Evolutionary conservation across 2,329 filamentous ascomycete genomes (phyloP).

Genomic region (Trichoderma hamatum): DNA sequence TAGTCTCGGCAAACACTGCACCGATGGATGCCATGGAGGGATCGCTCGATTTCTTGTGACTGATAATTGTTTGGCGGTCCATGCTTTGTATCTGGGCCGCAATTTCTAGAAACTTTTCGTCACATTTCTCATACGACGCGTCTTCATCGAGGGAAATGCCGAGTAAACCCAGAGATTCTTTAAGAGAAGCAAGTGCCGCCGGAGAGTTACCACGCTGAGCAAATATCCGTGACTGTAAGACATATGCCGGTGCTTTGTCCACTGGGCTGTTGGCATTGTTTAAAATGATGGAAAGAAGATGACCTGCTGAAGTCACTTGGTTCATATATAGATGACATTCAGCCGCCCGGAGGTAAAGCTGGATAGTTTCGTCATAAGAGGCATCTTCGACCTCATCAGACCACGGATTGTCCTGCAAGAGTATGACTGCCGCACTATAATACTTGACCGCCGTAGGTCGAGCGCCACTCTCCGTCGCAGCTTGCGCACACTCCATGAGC

Average conservation of each 20-base stretch:
- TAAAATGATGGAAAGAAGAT: conserved; percentile 72
- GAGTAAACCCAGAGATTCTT: conserved; percentile 70
- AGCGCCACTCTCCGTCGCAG: conserved; percentile 79
- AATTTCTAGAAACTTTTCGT: conserved; percentile 69
- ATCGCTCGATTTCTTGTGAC: conserved; percentile 50
- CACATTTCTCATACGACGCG: conserved; percentile 75
- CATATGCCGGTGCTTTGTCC: conserved; percentile 82
- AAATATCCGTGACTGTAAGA: conserved; percentile 78
- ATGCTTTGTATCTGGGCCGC: conserved; percentile 62
- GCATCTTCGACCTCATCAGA: conserved; percentile 68
- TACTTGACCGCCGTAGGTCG: conserved; percentile 81
- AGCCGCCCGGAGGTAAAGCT: conserved; percentile 75
- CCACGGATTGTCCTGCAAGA: conserved; percentile 85
- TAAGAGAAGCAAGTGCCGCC: conserved; percentile 69
- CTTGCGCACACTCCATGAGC: conserved; percentile 76
- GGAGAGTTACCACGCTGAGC: conserved; percentile 72
- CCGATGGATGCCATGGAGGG: conserved; percentile 64
- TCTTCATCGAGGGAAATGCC: conserved; percentile 67
- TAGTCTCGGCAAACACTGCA: conserved; percentile 70
- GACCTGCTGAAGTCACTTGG: conserved; percentile 67
- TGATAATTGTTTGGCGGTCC: conserved; percentile 53
- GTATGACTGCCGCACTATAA: conserved; percentile 72
- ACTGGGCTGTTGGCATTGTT: conserved; percentile 68
- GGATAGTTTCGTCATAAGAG: conserved; percentile 83
- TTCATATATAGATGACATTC: conserved; percentile 83